Percentiles rank a stretch among this genome's conserved stretches.
phyloP scores from a whole-genome alignment of 352 stramenopile genomes.

The Pythium utonaiense region DNA sequence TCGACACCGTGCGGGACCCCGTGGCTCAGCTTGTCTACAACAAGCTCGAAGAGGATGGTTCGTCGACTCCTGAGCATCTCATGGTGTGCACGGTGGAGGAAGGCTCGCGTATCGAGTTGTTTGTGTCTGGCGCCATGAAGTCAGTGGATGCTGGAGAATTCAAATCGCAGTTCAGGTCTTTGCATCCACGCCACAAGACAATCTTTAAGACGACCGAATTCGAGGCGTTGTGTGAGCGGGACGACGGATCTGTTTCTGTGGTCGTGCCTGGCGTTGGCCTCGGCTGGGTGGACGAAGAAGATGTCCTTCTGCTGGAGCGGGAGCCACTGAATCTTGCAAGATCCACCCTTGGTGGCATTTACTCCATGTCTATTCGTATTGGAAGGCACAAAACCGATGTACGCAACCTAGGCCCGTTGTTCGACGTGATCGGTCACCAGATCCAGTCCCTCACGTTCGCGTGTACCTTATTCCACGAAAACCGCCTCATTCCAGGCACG shows the following conservation, averaged over 20 bases:
- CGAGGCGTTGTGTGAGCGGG: slow-evolving; percentile 14
- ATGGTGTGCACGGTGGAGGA: slow-evolving; percentile 7
- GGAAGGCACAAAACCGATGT: not conserved
- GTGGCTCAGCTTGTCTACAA: slow-evolving; percentile 6
- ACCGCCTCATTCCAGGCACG: too few relatives aligned
- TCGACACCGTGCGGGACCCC: not conserved
- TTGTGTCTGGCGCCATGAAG: not conserved
- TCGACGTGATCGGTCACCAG: slow-evolving; percentile 2
- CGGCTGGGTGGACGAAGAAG: not conserved
- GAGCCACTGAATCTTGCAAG: not conserved
- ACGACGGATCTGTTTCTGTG: slow-evolving; percentile 10
- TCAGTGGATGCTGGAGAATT: too few relatives aligned
- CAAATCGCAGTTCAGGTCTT: too few relatives aligned
- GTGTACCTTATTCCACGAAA: too few relatives aligned
- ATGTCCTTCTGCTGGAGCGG: slow-evolving; percentile 5
- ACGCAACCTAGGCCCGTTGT: not conserved
- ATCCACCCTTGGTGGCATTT: not conserved
- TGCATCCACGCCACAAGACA: slow-evolving; percentile 1
- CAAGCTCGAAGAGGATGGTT: not conserved
- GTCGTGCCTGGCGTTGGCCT: slow-evolving; percentile 4
- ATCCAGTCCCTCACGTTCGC: not conserved
- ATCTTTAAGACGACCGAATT: not conserved
- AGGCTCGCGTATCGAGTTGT: slow-evolving; percentile 1
- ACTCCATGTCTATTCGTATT: not conserved
- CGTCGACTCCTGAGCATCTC: not conserved